Base-by-base conservation (phyloP, 2,329 filamentous ascomycete genomes). In the Penicillium brasilianum region DNA sequence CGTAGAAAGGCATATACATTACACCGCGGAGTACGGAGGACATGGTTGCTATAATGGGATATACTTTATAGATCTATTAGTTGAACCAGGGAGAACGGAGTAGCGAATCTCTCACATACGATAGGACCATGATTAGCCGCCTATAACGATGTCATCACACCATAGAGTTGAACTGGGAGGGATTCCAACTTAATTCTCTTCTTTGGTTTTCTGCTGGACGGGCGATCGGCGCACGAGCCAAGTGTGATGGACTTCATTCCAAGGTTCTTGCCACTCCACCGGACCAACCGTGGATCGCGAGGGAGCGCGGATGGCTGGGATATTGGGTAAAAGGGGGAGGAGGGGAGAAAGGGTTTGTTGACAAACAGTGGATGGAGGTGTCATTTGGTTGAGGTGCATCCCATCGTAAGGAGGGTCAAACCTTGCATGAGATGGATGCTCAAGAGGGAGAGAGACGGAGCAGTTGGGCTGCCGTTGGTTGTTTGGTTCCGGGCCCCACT, bases 181-280 rank as follows among this genome's bases (percentile, higher is more conserved):
- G n/a, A 28, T 28, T 28, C 25, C 25, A 28, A 28, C 25, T 28
- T 6, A 28, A 6, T 28, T 28, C 25, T 28, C 6, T 32, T 11
- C 5, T 28, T 20, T 10, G 5, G 7, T 48, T 32, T 30, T 16
- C 9, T 32, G n/a, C 13, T 20, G 10, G 46, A 34, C 30, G 46
- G 28, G 30, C 55, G 55, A 57, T 57, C 55, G 46, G 41, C 30
- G 59, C 59, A 61, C 59, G 55, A 58, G 59, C 59, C 59, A 58
- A 50, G 55, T 54, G 32, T 48, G 59, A 54, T 22, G 57, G 44
- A 55, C 18, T 36, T 43, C 34, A 58, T 59, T 57, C 55, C 55
- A 20, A 39, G 54, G 46, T 57, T 51, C 6, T 10, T 50, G n/a
- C 7, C 20, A 14, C 32, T 55, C 54, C 54, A 56, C 54, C 28